Percentiles rank a stretch among this genome's conserved stretches.
phyloP scores from a whole-genome alignment of 768 basidiomycete species.

The Termitomyces sp. region DNA sequence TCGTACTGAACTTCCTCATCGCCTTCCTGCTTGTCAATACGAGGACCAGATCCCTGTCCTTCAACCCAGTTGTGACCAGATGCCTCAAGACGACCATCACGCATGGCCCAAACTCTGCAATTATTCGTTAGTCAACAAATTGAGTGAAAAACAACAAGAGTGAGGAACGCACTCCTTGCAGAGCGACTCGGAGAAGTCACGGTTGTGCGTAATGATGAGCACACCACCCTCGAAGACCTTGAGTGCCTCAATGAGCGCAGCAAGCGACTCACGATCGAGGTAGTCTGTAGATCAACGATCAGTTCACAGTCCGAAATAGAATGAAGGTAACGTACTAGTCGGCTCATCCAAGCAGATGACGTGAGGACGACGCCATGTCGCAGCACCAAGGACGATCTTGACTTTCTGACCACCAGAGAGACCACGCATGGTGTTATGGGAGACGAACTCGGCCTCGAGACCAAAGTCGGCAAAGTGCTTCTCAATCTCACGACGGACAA shows the following conservation, averaged over 20 bases:
- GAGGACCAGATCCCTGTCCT: slow-evolving; percentile 91
- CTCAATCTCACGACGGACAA: slow-evolving; percentile 98
- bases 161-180: slow-evolving; percentile 64
- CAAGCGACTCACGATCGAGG: slow-evolving; percentile 98
- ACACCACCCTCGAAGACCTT: slow-evolving; percentile 99
- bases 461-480: slow-evolving; percentile 99
- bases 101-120: slow-evolving; percentile 92
- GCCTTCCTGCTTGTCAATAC: slow-evolving; percentile 91
- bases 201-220: slow-evolving; percentile 95
- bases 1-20: slow-evolving; percentile 92
- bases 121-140: neutral
- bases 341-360: slow-evolving; percentile 96
- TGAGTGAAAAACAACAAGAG: neutral
- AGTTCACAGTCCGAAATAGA: slow-evolving; percentile 4
- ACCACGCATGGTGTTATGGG: slow-evolving; percentile 99
- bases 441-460: slow-evolving; percentile 98
- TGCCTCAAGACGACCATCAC: slow-evolving; percentile 91
- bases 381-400: slow-evolving; percentile 97
- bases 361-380: slow-evolving; percentile 99
- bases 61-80: slow-evolving; percentile 99
- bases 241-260: slow-evolving; percentile 96
- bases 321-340: slow-evolving; percentile 54
- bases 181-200: slow-evolving; percentile 97
- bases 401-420: slow-evolving; percentile 99
- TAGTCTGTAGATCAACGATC: slow-evolving; percentile 58